These are phyloP conservation scores for Aspergillus carbonarius DNA, from an alignment of 2,329 filamentous ascomycete genomes.

Conservation along the genomic window DNA sequence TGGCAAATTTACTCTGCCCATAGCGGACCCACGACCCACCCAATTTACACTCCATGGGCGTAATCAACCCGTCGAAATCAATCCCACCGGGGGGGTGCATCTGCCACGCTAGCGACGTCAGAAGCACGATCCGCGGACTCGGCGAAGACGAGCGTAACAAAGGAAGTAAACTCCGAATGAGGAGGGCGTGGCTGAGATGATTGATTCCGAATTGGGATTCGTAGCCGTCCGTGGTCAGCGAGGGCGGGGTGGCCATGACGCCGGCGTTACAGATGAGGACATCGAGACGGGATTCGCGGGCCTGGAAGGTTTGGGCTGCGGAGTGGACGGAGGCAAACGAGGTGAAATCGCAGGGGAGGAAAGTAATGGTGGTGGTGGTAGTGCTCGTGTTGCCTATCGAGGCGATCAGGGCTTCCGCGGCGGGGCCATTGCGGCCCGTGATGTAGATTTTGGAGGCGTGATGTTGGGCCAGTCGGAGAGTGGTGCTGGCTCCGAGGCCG, in stretches of 20 bases:
- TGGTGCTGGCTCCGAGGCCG: conserved; percentile 46
- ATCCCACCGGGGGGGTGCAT: conserved; percentile 13
- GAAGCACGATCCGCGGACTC: conserved; percentile 7
- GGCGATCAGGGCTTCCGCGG: conserved; percentile 33
- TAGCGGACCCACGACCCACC: conserved; percentile 38
- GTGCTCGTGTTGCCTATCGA: conserved; percentile 32
- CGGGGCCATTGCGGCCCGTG: conserved; percentile 36
- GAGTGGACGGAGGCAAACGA: conserved; percentile 46
- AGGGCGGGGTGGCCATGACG: conserved; percentile 43
- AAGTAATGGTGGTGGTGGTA: conserved; percentile 31
- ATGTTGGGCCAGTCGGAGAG: conserved; percentile 43
- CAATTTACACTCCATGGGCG: conserved; percentile 7
- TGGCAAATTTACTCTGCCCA: conserved; percentile 51
- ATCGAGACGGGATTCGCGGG: conserved; percentile 40
- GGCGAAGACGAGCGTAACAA: background rate
- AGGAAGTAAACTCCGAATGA: conserved; percentile 25
- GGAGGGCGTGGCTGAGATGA: conserved; percentile 50
- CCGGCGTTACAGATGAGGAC: conserved; percentile 51
- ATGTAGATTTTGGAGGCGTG: conserved; percentile 37
- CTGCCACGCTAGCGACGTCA: conserved; percentile 8
- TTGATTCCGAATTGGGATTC: conserved; percentile 54
- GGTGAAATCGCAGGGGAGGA: conserved; percentile 48
- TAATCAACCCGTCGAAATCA: conserved; percentile 14
- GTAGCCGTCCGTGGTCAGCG: conserved; percentile 47
- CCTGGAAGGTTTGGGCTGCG: conserved; percentile 41